Evolutionary conservation across 1,284 basidiomycete species (phyloP), one percentile per base, ranked within the genome.

Genomic region (Athelia sp.): DNA sequence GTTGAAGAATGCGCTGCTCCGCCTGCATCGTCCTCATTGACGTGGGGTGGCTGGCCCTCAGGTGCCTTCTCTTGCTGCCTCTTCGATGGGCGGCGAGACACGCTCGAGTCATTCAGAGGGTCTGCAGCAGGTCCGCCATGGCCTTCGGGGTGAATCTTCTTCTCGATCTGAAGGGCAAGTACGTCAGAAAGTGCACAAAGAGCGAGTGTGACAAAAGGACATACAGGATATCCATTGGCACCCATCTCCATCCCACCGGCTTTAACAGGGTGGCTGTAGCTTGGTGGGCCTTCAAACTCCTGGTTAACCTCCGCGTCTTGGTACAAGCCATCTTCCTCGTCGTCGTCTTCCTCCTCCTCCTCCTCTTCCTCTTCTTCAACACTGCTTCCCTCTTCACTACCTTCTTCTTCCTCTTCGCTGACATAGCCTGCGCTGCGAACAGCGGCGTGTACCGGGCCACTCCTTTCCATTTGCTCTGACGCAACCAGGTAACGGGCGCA

Each of bases 401-500:
- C 80, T 31, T 76, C 79, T 2, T 84, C 87, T 40, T 87, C 84
- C 2, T 88, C 87, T 50, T 90, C 90, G 52, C 84, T 86, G 31
- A 75, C 75, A 70, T 93, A 97, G 31, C 95, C 95, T 1, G 82
- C 93, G 18, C 84, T 79, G 50, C 94, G 78, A 26, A 99, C 96
- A 45, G 94, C 95, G 19, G 93, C 93, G 40, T 90, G 90, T 17
- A 99, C 90, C 10, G 93, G 93, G 3, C 97, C 96, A 46, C 85
- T 86, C 48, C 96, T 77, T 72, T 98, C 93, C 75, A 98, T 91
- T 64, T 87, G 82, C 74, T 98, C 96, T 55, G 87, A 91, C 46
- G 94, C 93, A 49, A 98, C 93, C 50, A 99, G 81, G 70, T 98
- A 99, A 56, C 96, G 77, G 52, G 95, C 94, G 63, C 92, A 95